Conservation (phyloP, 2,329 filamentous ascomycete species). For the Neofusicoccum kwambonambiense region DNA sequence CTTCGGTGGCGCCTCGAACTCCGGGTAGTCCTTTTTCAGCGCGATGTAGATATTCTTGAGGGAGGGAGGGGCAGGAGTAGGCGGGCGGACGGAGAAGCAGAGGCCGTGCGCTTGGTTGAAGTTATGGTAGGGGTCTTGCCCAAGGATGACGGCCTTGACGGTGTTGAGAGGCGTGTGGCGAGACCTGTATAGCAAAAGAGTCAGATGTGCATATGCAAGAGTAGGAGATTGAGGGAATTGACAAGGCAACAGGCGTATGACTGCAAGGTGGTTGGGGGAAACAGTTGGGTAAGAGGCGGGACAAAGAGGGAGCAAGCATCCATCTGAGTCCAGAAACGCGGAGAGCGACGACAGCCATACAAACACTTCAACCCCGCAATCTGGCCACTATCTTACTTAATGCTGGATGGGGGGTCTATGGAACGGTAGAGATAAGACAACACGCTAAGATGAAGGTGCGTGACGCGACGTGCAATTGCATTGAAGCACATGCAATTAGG, state of each 20-base stretch:
- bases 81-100: constrained; percentile 90
- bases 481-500: neutral
- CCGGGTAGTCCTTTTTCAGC: constrained; percentile 83
- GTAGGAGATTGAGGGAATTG: neutral
- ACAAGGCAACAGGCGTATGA: too few species aligned
- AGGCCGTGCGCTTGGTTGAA: constrained; percentile 93
- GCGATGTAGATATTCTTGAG: constrained; percentile 91
- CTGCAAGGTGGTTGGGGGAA: too few species aligned
- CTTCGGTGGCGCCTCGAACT: constrained; percentile 72
- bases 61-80: constrained; percentile 83
- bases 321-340: too few species aligned
- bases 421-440: neutral
- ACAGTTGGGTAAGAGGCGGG: too few species aligned
- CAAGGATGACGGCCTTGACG: constrained; percentile 90
- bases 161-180: constrained; percentile 83
- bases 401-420: too few species aligned
- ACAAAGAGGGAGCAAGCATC: too few species aligned
- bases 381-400: too few species aligned
- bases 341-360: too few species aligned
- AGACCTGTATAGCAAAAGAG: constrained; percentile 61
- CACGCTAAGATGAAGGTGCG: neutral
- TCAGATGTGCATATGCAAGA: neutral
- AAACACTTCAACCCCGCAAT: too few species aligned
- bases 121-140: constrained; percentile 97
- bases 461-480: neutral